A percentile compares a stretch with the other conserved stretches of the same genome.
These are phyloP conservation scores for Botrytis fragariae DNA, from an alignment of 2,329 filamentous ascomycete species.

Conservation along the genomic window DNA sequence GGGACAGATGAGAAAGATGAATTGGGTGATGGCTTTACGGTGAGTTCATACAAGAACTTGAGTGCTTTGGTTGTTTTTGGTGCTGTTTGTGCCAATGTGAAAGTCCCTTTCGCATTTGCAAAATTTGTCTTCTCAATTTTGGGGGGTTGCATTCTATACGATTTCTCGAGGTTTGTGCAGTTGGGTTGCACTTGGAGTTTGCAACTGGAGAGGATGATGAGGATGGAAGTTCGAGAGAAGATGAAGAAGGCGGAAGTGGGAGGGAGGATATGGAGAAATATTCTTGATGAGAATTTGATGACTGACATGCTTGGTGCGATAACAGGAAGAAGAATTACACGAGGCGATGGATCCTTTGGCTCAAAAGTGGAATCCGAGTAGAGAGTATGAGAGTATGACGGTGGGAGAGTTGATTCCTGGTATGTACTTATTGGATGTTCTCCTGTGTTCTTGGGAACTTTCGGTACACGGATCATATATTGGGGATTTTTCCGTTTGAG, in stretches of 20 bases:
- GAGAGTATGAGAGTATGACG: slow-evolving; percentile 40
- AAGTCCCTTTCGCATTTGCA: too few species aligned
- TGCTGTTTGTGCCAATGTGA: too few species aligned
- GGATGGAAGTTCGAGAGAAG: not conserved
- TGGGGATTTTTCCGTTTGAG: fast-evolving
- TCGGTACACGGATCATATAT: not conserved
- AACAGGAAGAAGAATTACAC: slow-evolving; percentile 42
- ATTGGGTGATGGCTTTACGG: not conserved
- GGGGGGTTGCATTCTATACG: not conserved
- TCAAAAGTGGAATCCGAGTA: slow-evolving; percentile 43
- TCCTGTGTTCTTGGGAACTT: not conserved
- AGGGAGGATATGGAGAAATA: not conserved
- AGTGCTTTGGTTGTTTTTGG: too few species aligned
- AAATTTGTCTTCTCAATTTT: not conserved
- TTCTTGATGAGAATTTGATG: fast-evolving
- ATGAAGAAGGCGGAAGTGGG: not conserved
- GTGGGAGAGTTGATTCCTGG: not conserved
- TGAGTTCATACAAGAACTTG: not conserved
- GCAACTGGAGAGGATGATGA: not conserved
- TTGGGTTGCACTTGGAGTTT: fast-evolving
- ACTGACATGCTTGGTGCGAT: not conserved
- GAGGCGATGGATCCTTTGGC: slow-evolving; percentile 42
- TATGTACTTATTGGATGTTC: not conserved
- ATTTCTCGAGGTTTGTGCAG: not conserved
- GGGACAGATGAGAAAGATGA: not conserved